Percentiles rank a stretch among this genome's conserved stretches.
Conservation (phyloP, 768 basidiomycete species). For the Ephemerocybe angulata region DNA sequence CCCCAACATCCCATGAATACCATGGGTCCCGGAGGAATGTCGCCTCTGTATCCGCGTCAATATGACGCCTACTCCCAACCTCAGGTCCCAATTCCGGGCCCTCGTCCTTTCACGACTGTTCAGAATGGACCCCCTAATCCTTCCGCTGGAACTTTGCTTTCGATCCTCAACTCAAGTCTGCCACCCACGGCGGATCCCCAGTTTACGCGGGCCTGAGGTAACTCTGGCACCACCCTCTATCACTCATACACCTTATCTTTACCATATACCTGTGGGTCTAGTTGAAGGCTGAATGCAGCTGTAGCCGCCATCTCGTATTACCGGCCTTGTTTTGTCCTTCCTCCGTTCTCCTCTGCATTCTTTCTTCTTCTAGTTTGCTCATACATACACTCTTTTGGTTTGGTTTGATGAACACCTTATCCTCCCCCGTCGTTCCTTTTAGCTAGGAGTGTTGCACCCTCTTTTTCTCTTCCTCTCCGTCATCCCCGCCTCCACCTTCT, state of each 20-base stretch:
- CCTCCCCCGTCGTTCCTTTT: not conserved
- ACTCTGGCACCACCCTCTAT: no score
- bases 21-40: slow-evolving; percentile 4
- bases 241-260: not conserved
- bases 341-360: not conserved
- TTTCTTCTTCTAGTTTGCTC: not conserved
- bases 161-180: slow-evolving; percentile 22
- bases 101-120: slow-evolving; percentile 14
- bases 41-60: slow-evolving; percentile 8
- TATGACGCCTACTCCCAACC: slow-evolving; percentile 3
- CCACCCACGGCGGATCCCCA: not conserved
- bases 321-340: not conserved
- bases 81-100: slow-evolving; percentile 6
- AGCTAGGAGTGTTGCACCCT: not conserved
- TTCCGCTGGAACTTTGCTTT: slow-evolving; percentile 22
- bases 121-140: slow-evolving; percentile 11
- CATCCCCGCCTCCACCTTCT: not conserved
- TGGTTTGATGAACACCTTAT: not conserved
- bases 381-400: not conserved
- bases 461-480: not conserved
- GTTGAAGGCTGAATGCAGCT: not conserved
- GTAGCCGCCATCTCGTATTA: not conserved
- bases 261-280: slow-evolving; percentile 1
- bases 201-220: not conserved
- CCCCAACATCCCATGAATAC: slow-evolving; percentile 1